These are phyloP conservation scores for Epichloe bromicola DNA, from an alignment of 2,329 filamentous ascomycete genomes.

Conservation along the genomic window DNA sequence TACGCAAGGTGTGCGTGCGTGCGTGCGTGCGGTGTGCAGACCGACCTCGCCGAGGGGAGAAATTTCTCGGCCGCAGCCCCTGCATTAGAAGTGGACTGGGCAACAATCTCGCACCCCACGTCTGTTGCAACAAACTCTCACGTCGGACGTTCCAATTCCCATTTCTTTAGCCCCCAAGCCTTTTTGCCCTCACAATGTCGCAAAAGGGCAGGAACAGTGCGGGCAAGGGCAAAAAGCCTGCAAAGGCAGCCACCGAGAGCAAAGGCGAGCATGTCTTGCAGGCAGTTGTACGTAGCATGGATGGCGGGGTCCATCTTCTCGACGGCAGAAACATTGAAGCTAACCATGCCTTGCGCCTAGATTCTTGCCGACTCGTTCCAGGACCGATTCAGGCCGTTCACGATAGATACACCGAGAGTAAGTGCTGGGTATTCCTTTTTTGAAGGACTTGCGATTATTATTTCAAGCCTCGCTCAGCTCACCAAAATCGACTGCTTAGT, in stretches of 20 bases:
- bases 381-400: conserved; percentile 80
- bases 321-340: conserved; percentile 3
- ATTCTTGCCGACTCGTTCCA: conserved; percentile 92
- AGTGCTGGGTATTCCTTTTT: not conserved
- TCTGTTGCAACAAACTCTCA: conserved; percentile 7
- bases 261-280: conserved; percentile 47
- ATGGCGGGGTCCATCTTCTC: conserved; percentile 13
- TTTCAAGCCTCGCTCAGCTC: not conserved
- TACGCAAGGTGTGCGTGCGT: not conserved
- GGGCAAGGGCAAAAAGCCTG: conserved; percentile 39
- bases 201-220: conserved; percentile 29
- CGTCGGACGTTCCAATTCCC: not conserved
- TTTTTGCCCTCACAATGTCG: conserved; percentile 25
- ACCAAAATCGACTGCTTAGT: conserved; percentile 37
- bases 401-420: conserved; percentile 75
- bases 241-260: conserved; percentile 36
- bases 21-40: not conserved
- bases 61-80: not conserved
- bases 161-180: not conserved
- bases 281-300: conserved; percentile 34
- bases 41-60: not conserved
- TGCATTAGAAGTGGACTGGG: not conserved
- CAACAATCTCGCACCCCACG: not conserved
- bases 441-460: no score
- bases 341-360: conserved; percentile 27